These are phyloP conservation scores for Priceomyces melissophilus DNA, from an alignment of 805 yeast species.

Conservation along the genomic window DNA sequence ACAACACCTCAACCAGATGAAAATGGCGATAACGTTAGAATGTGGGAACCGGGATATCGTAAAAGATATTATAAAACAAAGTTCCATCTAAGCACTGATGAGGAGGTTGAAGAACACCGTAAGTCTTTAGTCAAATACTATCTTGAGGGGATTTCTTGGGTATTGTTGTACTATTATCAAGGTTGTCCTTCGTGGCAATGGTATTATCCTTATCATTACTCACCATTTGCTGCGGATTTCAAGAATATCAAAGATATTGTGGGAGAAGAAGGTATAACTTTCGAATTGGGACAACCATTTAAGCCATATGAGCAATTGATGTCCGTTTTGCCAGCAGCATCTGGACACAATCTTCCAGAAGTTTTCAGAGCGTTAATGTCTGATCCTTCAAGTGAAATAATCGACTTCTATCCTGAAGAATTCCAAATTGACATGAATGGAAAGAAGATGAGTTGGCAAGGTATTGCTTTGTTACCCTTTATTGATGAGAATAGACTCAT, in stretches of 20 bases:
- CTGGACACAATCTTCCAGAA: slow-evolving; percentile 80
- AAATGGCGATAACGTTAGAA: slow-evolving; percentile 50
- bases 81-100: slow-evolving; percentile 56
- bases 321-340: slow-evolving; percentile 94
- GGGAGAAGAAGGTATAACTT: slow-evolving; percentile 46
- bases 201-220: slow-evolving; percentile 96
- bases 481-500: slow-evolving; percentile 80
- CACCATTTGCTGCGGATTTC: slow-evolving; percentile 94
- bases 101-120: slow-evolving; percentile 51
- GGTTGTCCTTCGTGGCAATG: slow-evolving; percentile 99
- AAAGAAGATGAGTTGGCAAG: slow-evolving; percentile 92
- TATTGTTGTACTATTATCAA: slow-evolving; percentile 85
- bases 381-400: slow-evolving; percentile 72
- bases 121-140: slow-evolving; percentile 66
- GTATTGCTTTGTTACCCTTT: slow-evolving; percentile 84
- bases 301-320: slow-evolving; percentile 89
- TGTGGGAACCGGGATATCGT: slow-evolving; percentile 86
- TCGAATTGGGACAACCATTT: slow-evolving; percentile 74
- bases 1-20: slow-evolving; percentile 36
- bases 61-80: slow-evolving; percentile 77
- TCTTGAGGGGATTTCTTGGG: slow-evolving; percentile 98
- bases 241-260: slow-evolving; percentile 46
- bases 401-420: slow-evolving; percentile 86
- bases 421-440: slow-evolving; percentile 95
- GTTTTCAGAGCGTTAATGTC: slow-evolving; percentile 81